Conservation (phyloP, 2,329 filamentous ascomycete genomes). For the Nemania serpens region DNA sequence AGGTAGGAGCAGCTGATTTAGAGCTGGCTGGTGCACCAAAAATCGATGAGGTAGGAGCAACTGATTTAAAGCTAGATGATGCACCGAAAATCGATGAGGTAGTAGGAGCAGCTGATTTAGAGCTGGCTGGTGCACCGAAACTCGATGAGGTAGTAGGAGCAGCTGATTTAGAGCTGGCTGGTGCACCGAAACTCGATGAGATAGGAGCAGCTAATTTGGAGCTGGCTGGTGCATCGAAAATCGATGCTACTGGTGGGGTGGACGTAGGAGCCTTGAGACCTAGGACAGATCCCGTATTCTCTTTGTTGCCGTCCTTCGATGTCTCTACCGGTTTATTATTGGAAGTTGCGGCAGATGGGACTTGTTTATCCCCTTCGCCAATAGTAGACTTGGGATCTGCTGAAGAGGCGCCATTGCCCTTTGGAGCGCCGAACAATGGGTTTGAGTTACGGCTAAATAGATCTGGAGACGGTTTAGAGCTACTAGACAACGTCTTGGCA, state of each 20-base stretch:
- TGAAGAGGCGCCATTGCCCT: constrained; percentile 38
- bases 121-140: constrained; percentile 45
- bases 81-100: constrained; percentile 38
- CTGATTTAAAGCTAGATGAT: constrained; percentile 49
- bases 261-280: constrained; percentile 37
- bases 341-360: background rate
- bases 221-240: constrained; percentile 43
- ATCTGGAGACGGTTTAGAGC: constrained; percentile 26
- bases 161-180: constrained; percentile 48
- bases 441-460: constrained; percentile 36
- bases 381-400: constrained; percentile 46
- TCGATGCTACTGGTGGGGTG: constrained; percentile 30
- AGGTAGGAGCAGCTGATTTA: constrained; percentile 42
- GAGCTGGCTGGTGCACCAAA: constrained; percentile 46
- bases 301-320: constrained; percentile 8
- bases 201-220: constrained; percentile 46
- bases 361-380: constrained; percentile 40
- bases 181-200: constrained; percentile 40
- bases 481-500: constrained; percentile 27
- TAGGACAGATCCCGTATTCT: constrained; percentile 7
- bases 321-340: background rate
- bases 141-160: constrained; percentile 26
- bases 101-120: constrained; percentile 45
- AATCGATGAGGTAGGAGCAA: constrained; percentile 26
- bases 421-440: constrained; percentile 20